A percentile compares a stretch with the other conserved stretches of the same genome.
These are phyloP conservation scores for Hypoxylon crocopeplum DNA, from an alignment of 495 filamentous ascomycete species.

Conservation along the genomic window DNA sequence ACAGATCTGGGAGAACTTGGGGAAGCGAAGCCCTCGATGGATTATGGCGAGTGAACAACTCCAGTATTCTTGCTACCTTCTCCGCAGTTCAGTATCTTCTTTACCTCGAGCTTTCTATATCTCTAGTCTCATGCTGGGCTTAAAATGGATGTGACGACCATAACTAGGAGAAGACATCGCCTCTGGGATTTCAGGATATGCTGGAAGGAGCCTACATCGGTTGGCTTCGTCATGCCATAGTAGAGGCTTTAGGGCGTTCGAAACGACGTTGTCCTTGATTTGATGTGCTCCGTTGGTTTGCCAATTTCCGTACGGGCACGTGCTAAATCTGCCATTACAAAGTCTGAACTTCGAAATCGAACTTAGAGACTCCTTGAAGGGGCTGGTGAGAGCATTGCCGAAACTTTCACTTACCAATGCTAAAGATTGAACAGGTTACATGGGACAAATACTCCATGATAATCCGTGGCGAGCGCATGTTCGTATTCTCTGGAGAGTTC, in stretches of 20 bases:
- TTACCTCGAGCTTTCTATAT: conserved; percentile 3
- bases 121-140: background rate
- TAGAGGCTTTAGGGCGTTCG: background rate
- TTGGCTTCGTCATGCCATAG: background rate
- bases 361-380: too few relatives aligned
- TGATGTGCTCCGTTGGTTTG: too few relatives aligned
- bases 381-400: background rate
- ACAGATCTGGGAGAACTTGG: too few relatives aligned
- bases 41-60: too few relatives aligned
- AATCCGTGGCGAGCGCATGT: conserved; percentile 71
- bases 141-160: conserved; percentile 9
- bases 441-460: conserved; percentile 79
- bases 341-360: too few relatives aligned
- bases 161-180: background rate
- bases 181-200: background rate
- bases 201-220: background rate
- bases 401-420: background rate
- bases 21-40: too few relatives aligned
- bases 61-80: too few relatives aligned
- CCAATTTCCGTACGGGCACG: too few relatives aligned
- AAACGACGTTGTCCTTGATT: conserved; percentile 4
- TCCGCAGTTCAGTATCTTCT: too few relatives aligned
- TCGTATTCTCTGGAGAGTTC: conserved; percentile 76
- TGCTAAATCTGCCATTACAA: too few relatives aligned
- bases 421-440: conserved; percentile 50